Base-by-base conservation (phyloP, 768 basidiomycete genomes). In the Boletus insuetus region DNA sequence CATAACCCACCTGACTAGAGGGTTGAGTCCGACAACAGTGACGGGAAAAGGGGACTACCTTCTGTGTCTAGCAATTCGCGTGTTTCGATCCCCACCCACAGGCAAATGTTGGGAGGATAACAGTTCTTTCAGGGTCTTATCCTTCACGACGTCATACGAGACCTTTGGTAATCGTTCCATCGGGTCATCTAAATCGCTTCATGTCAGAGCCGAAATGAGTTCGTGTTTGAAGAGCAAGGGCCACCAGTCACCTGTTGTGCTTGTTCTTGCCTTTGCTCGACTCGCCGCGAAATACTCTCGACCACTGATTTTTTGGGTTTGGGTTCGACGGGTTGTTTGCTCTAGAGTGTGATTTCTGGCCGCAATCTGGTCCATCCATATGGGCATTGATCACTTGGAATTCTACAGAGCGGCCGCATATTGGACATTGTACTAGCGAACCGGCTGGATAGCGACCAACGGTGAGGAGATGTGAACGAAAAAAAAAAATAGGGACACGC, bases 91-190 rank as follows among this genome's bases (percentile, higher is more conserved):
- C 6, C 87, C 88, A 13, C 62, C 70, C 2, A 76, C 66, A 1
- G 82, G 72, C 19, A 90, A 68, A 11, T 70, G 77, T 48, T 83
- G 76, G 49, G 82, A 76, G 2, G 58, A 46, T 12, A 90, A 73
- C 61, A 84, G 77, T 13, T 84, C 83, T 58, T 76, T 81, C 17
- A 90, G 63, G 38, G 79, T 75, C 62, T 76, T 80, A 47, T 86
- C 85, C 62, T 83, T 87, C 46, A 89, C 69, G 12, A 82, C 80
- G 13, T 77, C 77, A 60, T 90, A 90, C 1, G 85, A 80, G 22
- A 79, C 78, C 60, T 86, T 86, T 4, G 88, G 86, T 39, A 89
- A 70, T 1, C 77, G 80, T 39, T 67, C 70, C 40, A 74, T 60
- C 3, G 74, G 66, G 29, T 74, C 76, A 45, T 77, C 75, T 54